These are phyloP conservation scores for Saccharomycopsis javanensis DNA, from an alignment of 805 yeast species.

Conservation along the genomic window DNA sequence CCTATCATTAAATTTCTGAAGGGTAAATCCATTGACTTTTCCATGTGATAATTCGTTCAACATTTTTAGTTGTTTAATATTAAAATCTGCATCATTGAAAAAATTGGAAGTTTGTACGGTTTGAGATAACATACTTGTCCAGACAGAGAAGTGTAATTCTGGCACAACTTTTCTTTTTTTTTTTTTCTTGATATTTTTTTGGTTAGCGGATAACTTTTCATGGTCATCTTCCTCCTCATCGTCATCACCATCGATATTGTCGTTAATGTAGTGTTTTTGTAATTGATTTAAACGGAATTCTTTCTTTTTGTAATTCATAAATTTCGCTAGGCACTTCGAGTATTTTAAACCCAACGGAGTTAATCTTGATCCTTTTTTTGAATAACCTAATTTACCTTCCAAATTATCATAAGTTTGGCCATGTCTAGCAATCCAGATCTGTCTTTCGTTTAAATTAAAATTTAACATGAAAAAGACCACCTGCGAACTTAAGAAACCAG, in stretches of 20 bases:
- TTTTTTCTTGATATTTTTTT: not conserved
- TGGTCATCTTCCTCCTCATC: constrained; percentile 22
- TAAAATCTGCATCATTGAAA: constrained; percentile 66
- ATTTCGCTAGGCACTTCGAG: constrained; percentile 59
- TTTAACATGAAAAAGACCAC: constrained; percentile 82
- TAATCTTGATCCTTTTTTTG: constrained; percentile 47
- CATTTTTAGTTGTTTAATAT: constrained; percentile 85
- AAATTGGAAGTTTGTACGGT: constrained; percentile 67
- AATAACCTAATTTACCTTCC: constrained; percentile 77
- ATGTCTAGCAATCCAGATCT: constrained; percentile 91
- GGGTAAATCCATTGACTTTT: constrained; percentile 83
- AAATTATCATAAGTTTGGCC: constrained; percentile 89
- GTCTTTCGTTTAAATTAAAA: constrained; percentile 82
- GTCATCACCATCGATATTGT: constrained; percentile 25
- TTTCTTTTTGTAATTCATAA: constrained; percentile 60
- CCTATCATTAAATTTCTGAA: constrained; percentile 62
- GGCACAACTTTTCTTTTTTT: constrained; percentile 31
- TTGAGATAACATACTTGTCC: constrained; percentile 82
- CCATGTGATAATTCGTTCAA: constrained; percentile 92
- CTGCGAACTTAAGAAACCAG: constrained; percentile 84
- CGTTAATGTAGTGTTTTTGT: constrained; percentile 38
- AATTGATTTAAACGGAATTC: constrained; percentile 60
- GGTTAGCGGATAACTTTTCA: constrained; percentile 15
- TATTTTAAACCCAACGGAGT: constrained; percentile 74
- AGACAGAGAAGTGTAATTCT: constrained; percentile 77